A percentile compares a stretch with the other conserved stretches of the same genome.
These are phyloP conservation scores for Chloris gayana DNA, from an alignment of 176 grass and related monocot species.

Conservation along the genomic window DNA sequence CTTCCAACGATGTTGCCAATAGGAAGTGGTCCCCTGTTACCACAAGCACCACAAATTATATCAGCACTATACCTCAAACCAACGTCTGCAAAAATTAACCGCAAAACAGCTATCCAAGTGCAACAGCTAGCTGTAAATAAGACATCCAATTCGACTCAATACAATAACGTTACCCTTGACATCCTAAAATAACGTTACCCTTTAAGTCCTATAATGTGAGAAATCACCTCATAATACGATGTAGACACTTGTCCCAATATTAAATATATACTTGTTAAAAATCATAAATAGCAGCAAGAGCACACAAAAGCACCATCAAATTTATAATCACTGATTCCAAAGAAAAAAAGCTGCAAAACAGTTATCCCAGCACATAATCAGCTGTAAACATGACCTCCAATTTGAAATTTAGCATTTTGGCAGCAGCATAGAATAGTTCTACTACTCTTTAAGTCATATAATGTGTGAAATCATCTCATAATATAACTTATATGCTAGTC, in stretches of 20 bases:
- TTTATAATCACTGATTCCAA: too few species aligned
- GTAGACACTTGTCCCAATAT: background rate
- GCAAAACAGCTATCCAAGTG: background rate
- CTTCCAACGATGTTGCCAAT: conserved; percentile 51
- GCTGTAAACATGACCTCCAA: too few species aligned
- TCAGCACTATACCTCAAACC: background rate
- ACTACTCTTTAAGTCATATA: background rate
- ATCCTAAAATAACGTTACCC: too few species aligned
- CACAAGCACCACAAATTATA: conserved; percentile 24
- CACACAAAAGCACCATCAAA: background rate
- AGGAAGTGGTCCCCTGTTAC: conserved; percentile 55
- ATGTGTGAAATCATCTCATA: background rate
- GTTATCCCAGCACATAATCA: background rate
- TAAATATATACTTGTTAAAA: conserved; percentile 2
- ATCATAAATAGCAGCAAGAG: background rate
- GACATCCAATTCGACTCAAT: background rate
- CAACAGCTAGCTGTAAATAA: background rate
- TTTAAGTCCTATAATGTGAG: background rate
- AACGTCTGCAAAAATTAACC: background rate
- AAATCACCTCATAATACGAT: background rate
- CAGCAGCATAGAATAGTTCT: background rate
- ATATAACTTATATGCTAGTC: background rate
- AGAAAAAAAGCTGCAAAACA: background rate
- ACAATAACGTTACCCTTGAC: background rate
- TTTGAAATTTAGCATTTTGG: background rate